phyloP scores from a whole-genome alignment of 1,284 basidiomycete genomes.

The Kwoniella shivajii region DNA sequence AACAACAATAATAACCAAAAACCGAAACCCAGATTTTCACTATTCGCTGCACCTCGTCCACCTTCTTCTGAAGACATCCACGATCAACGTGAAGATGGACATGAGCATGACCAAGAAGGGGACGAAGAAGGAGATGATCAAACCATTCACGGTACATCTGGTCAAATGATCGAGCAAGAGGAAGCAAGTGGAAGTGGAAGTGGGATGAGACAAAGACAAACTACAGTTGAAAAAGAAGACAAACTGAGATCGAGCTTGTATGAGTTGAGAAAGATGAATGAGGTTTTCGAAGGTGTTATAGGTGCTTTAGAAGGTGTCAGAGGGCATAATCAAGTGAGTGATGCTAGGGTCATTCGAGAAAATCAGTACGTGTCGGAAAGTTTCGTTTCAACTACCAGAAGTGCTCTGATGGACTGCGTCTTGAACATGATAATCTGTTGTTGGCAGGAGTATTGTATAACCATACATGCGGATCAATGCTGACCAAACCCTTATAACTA shows the following conservation, averaged over 20 bases:
- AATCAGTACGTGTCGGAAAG: too few relatives aligned
- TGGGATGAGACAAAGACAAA: background rate
- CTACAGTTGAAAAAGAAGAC: conserved; percentile 28
- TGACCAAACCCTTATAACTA: background rate
- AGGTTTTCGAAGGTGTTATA: conserved; percentile 50
- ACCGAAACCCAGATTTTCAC: conserved; percentile 18
- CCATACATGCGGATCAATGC: background rate
- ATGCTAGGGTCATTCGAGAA: too few relatives aligned
- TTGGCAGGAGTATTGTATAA: too few relatives aligned
- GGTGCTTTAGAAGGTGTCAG: conserved; percentile 40
- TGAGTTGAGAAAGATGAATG: conserved; percentile 51
- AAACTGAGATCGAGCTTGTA: conserved; percentile 45
- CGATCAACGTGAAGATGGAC: background rate
- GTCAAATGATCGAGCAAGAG: too few relatives aligned
- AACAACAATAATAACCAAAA: too few relatives aligned
- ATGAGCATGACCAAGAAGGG: background rate
- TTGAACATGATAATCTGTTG: too few relatives aligned
- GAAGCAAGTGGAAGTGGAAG: background rate
- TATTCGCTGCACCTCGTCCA: conserved; percentile 15
- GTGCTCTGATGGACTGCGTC: too few relatives aligned
- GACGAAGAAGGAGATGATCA: conserved; percentile 6
- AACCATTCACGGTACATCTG: background rate
- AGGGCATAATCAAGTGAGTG: conserved; percentile 50
- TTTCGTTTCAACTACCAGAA: too few relatives aligned
- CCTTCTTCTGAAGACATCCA: background rate